These are phyloP conservation scores for Cladosporium sp. DNA, from an alignment of 2,329 filamentous ascomycete species.

Conservation along the genomic window DNA sequence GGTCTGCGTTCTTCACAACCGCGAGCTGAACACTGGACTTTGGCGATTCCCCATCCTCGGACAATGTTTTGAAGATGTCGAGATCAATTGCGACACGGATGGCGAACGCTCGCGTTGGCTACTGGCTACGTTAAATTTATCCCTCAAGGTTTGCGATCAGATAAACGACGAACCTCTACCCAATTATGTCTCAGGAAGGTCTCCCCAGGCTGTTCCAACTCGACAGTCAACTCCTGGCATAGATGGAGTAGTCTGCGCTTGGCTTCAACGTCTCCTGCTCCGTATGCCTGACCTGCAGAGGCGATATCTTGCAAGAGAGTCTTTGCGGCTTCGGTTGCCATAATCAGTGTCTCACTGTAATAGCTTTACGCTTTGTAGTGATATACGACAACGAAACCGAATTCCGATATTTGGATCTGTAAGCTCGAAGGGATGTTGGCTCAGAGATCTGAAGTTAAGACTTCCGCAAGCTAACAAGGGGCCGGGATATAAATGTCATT, in stretches of 20 bases:
- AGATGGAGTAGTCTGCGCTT: neutral
- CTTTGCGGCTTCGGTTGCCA: neutral
- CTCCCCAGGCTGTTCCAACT: neutral
- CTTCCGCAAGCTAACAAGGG: neutral
- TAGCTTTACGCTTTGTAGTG: neutral
- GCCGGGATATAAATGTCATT: neutral
- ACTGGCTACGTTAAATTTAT: neutral
- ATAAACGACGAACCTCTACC: neutral
- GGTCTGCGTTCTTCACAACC: neutral
- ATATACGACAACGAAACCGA: neutral
- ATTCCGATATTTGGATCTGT: neutral
- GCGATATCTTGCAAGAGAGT: neutral
- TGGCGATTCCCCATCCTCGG: neutral
- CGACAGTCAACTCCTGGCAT: slow-evolving; percentile 3
- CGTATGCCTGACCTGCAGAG: neutral
- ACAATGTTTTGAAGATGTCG: slow-evolving; percentile 7
- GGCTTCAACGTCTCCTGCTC: neutral
- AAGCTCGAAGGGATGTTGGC: neutral
- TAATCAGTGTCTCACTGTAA: neutral
- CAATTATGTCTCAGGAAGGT: neutral
- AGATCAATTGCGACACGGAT: neutral
- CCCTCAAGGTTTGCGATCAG: neutral
- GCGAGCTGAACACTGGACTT: neutral
- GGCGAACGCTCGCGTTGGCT: neutral
- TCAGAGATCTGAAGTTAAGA: neutral